Evolutionary conservation across 306 rosid species (phyloP), one percentile per base, ranked within the genome.

Genomic region (Betula pendula): DNA sequence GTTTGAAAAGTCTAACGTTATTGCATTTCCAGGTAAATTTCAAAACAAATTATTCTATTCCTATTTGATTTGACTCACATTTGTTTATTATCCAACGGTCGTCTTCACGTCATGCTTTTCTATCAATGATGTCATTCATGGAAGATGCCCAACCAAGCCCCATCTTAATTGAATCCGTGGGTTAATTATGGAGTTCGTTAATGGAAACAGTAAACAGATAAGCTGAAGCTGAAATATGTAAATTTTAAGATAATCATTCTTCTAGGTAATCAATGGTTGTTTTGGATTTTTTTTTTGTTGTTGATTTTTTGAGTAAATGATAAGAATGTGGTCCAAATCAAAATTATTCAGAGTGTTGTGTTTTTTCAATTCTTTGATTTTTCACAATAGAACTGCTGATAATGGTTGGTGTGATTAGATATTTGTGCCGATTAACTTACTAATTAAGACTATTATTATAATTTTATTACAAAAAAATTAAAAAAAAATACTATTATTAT

Each of bases 41-140:
- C 6, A 38, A 38, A 38, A 38, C 42, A 38, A 38, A 38, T n/a
- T n/a, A 29, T 1, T 29, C 1, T 29, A 29, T 29, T 29, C 3
- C 55, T 24, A 20, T 45, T 44, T 43, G 5, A 17, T 27, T 74
- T 53, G 60, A 75, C 59, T 12, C 19, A 0, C 24, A n/a, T 73
- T 45, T 69, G 3, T 40, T 25, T 13, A n/a, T 5, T 16, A 10
- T 44, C 22, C 22, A 60, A 31, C 51, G 65, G 69, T 47, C 42
- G 27, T 45, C 38, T 48, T 25, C 1, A 55, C 84, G 87, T 87
- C 90, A 91, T 80, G 90, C 88, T 87, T 82, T 66, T 83, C 89
- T 76, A 47, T 42, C 44, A 70, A 62, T 84, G 94, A 83, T 83
- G 88, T 87, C 86, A 84, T 35, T 6, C 49, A 25, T 16, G 40